Evolutionary conservation across 2,329 filamentous ascomycete species (phyloP), one percentile per base, ranked within the genome.

Genomic region (Juglanconis oblonga): DNA sequence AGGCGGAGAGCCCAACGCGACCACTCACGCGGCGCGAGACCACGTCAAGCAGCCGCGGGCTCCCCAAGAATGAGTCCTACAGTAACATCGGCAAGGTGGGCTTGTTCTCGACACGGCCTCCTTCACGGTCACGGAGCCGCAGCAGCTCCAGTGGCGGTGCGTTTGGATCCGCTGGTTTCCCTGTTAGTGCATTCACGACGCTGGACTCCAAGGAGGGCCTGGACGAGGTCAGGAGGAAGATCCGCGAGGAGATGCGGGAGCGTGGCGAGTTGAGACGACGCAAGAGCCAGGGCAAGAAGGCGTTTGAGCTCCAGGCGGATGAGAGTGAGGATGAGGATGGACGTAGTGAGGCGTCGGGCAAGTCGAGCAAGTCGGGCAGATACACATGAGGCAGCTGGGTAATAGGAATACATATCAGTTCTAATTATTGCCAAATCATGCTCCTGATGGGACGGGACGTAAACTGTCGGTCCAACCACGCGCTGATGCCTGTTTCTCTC

Each of bases 1-100:
- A 75, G 48, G 67, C 69, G 42, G 76, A 77, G 58, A 73, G 59
- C 51, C 62, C 62, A 24, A 58, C 62, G n/a, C 51, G 50, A 31
- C 52, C 69, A 61, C 72, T 77, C 65, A 75, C 73, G 49, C 77
- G 77, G 57, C 77, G 76, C 74, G 81, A 72, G 75, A 87, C 79
- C 29, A 83, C 78, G 33, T 76, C 76, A 65, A 84, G 81, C 35
- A 82, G 81, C 68, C 77, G 79, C 17, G 76, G 78, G 2, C 78
- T 84, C 65, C 93, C 94, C 8, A 87, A 90, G 62, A 97, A 97
- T 77, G 95, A 98, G 75, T 95, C 91, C 0, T 97, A 97, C 77
- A 88, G 88, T 74, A 94, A 98, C 73, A 89, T 98, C 64, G 89
- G 91, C 11, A 87, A 85, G 52, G 89, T 97, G 66, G 91, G 90